phyloP scores from a whole-genome alignment of 169 alveolate genomes.

The Perkinsus marinus region DNA sequence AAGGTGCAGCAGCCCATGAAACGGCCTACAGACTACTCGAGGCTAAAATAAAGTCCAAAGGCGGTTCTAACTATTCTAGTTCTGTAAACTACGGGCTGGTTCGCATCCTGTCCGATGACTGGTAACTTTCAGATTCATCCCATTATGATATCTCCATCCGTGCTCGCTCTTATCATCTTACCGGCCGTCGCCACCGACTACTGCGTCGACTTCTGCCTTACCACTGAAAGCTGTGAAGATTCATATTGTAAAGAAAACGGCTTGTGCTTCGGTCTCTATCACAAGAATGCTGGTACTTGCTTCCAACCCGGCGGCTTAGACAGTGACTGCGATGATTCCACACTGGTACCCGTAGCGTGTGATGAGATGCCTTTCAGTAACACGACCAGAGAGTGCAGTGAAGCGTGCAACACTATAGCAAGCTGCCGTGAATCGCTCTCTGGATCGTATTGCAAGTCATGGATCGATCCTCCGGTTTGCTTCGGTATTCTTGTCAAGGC shows the following conservation, averaged over 20 bases:
- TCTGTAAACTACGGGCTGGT: background rate
- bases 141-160: background rate
- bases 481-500: background rate
- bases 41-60: no score
- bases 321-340: background rate
- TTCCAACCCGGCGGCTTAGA: background rate
- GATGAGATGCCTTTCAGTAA: background rate
- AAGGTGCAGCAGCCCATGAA: no score
- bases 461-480: background rate
- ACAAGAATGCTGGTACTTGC: background rate
- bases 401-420: background rate
- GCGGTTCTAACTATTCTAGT: no score
- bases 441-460: background rate
- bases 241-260: background rate
- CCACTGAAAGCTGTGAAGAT: background rate
- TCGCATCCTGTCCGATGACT: background rate
- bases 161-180: background rate
- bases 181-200: background rate
- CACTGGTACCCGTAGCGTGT: background rate
- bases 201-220: background rate
- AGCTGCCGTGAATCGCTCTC: background rate
- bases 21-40: no score
- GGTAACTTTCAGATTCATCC: background rate
- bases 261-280: background rate
- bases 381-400: background rate